A percentile compares a stretch with the other conserved stretches of the same genome.
phyloP scores from a whole-genome alignment of 768 basidiomycete genomes.

The Tricholoma saponaceum region DNA sequence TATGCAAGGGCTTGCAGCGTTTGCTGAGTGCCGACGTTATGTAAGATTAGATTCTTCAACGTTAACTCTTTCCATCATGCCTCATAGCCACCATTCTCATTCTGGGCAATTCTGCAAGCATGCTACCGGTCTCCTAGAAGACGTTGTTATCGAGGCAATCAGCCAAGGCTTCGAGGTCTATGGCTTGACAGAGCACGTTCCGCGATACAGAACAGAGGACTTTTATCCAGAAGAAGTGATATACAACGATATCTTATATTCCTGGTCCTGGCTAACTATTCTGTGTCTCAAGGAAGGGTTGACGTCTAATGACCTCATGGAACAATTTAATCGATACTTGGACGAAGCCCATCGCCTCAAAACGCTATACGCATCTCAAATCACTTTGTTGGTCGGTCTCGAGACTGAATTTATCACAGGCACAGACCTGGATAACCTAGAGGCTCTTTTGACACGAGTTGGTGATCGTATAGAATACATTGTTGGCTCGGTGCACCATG shows the following conservation, averaged over 20 bases:
- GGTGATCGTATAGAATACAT: slow-evolving; percentile 70
- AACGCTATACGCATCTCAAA: slow-evolving; percentile 50
- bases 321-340: slow-evolving; percentile 73
- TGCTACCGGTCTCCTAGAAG: slow-evolving; percentile 74
- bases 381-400: slow-evolving; percentile 80
- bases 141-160: slow-evolving; percentile 80
- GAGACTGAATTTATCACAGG: slow-evolving; percentile 88
- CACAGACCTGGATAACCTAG: slow-evolving; percentile 57
- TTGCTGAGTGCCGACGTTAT: no score
- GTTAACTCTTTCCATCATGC: no score
- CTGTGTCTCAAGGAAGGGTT: slow-evolving; percentile 46
- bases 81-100: slow-evolving; percentile 84
- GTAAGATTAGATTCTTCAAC: no score
- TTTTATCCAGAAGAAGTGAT: slow-evolving; percentile 95
- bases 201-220: slow-evolving; percentile 76
- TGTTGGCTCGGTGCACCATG: slow-evolving; percentile 93
- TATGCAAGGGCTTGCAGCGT: background rate
- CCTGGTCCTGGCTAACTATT: background rate
- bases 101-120: slow-evolving; percentile 95
- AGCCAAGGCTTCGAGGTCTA: slow-evolving; percentile 73
- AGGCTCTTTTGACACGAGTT: slow-evolving; percentile 44
- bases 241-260: slow-evolving; percentile 10
- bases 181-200: slow-evolving; percentile 91
- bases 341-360: slow-evolving; percentile 78
- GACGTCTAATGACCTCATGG: slow-evolving; percentile 43